phyloP scores from a whole-genome alignment of 139 green algal genomes.

The Chara braunii region DNA sequence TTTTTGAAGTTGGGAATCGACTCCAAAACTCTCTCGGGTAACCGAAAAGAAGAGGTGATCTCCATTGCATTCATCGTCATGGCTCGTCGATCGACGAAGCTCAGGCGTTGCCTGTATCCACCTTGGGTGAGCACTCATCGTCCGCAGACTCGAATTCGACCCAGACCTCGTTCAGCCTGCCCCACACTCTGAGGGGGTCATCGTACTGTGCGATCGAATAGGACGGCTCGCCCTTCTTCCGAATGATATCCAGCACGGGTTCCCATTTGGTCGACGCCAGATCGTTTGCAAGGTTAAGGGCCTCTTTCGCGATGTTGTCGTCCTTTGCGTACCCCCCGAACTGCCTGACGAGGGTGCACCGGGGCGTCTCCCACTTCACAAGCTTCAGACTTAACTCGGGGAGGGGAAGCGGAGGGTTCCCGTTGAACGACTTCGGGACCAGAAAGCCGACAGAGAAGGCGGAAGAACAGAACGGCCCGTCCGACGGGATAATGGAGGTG shows the following conservation, averaged over 20 bases:
- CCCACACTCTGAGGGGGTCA: conserved; percentile 13
- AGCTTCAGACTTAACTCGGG: neutral
- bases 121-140: conserved; percentile 5
- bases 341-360: conserved; percentile 15
- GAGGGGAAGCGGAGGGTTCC: neutral
- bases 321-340: conserved; percentile 28
- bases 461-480: conserved; percentile 32
- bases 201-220: conserved; percentile 39
- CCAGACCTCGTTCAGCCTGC: conserved; percentile 31
- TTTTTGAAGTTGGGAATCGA: too few species aligned
- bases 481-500: conserved; percentile 34
- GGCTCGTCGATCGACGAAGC: too few species aligned
- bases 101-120: too few species aligned
- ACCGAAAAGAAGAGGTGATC: too few species aligned
- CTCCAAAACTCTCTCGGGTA: too few species aligned
- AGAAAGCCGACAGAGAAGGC: conserved; percentile 20
- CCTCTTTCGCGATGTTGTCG: conserved; percentile 28
- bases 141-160: neutral
- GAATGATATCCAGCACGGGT: neutral
- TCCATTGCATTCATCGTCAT: too few species aligned
- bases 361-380: too few species aligned
- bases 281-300: conserved; percentile 5
- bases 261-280: conserved; percentile 22
- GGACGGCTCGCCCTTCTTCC: neutral
- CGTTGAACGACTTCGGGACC: conserved; percentile 6